These are phyloP conservation scores for Saxophila tyrrhenica DNA, from an alignment of 495 filamentous ascomycete genomes.

Conservation along the genomic window DNA sequence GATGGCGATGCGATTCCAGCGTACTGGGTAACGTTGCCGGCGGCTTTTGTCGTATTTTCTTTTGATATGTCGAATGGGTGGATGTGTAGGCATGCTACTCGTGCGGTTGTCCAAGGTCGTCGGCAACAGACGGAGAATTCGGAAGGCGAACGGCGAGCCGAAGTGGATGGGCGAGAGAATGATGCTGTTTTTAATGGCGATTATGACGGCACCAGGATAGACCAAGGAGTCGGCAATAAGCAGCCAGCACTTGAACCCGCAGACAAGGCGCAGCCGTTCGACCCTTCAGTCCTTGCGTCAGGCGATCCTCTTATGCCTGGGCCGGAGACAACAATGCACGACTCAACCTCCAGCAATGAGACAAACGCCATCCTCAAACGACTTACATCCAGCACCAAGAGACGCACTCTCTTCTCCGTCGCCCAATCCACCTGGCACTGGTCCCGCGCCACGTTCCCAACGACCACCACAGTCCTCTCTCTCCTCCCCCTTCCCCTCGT, in stretches of 20 bases:
- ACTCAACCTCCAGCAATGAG: slow-evolving; percentile 3
- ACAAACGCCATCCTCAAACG: neutral
- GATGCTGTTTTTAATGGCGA: neutral
- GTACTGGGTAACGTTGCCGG: slow-evolving; percentile 51
- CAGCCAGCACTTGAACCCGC: neutral
- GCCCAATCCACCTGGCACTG: slow-evolving; percentile 26
- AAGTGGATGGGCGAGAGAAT: neutral
- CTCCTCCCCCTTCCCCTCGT: slow-evolving; percentile 52
- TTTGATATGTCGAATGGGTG: slow-evolving; percentile 51
- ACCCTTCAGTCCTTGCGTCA: neutral
- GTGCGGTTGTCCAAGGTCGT: slow-evolving; percentile 46
- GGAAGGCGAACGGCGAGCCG: slow-evolving; percentile 25
- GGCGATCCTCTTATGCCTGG: neutral
- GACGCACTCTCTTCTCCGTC: neutral
- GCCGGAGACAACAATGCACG: slow-evolving; percentile 15
- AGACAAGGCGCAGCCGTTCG: neutral
- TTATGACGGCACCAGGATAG: neutral
- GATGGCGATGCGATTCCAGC: slow-evolving; percentile 38
- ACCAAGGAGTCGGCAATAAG: neutral
- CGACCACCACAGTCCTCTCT: slow-evolving; percentile 44
- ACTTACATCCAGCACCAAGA: neutral
- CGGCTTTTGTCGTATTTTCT: slow-evolving; percentile 49
- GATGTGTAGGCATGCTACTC: slow-evolving; percentile 45
- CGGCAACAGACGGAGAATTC: slow-evolving; percentile 39
- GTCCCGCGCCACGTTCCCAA: slow-evolving; percentile 56